These are phyloP conservation scores for Candida dubliniensis DNA, from an alignment of 1,139 yeast species.

Conservation along the genomic window DNA sequence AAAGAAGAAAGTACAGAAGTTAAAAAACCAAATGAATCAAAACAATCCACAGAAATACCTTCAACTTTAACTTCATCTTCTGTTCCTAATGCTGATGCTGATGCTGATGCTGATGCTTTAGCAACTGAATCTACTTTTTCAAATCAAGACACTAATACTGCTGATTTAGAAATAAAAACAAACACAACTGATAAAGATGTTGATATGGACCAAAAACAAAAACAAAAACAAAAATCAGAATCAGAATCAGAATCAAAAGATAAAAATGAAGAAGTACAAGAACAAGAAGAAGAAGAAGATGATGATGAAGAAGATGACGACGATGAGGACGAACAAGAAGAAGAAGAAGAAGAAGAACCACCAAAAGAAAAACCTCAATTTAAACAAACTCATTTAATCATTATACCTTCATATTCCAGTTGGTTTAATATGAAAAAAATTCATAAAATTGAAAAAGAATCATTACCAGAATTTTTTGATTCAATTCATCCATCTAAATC, in stretches of 20 bases:
- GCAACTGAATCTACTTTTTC: background rate
- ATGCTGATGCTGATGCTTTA: background rate
- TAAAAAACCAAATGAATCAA: background rate
- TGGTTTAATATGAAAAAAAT: slow-evolving; percentile 84
- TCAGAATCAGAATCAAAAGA: too few species aligned
- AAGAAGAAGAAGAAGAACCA: slow-evolving; percentile 34
- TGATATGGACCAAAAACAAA: background rate
- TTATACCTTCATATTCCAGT: slow-evolving; percentile 89
- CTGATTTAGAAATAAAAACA: too few species aligned
- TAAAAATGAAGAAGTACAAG: background rate
- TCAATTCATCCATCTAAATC: slow-evolving; percentile 78
- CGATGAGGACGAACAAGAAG: slow-evolving; percentile 35
- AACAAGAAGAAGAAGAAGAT: slow-evolving; percentile 6
- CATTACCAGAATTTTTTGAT: slow-evolving; percentile 89
- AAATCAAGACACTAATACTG: too few species aligned
- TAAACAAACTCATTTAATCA: slow-evolving; percentile 80
- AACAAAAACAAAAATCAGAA: too few species aligned
- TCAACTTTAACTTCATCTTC: background rate
- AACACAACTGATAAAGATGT: slow-evolving; percentile 3
- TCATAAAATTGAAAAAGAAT: slow-evolving; percentile 63
- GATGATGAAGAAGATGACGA: slow-evolving; percentile 19
- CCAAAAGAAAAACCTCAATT: slow-evolving; percentile 35
- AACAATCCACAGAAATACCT: background rate
- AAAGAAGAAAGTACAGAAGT: background rate
- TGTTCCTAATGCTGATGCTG: too few species aligned